phyloP scores from a whole-genome alignment of 2,329 filamentous ascomycete species.

The Alternaria arbusti region DNA sequence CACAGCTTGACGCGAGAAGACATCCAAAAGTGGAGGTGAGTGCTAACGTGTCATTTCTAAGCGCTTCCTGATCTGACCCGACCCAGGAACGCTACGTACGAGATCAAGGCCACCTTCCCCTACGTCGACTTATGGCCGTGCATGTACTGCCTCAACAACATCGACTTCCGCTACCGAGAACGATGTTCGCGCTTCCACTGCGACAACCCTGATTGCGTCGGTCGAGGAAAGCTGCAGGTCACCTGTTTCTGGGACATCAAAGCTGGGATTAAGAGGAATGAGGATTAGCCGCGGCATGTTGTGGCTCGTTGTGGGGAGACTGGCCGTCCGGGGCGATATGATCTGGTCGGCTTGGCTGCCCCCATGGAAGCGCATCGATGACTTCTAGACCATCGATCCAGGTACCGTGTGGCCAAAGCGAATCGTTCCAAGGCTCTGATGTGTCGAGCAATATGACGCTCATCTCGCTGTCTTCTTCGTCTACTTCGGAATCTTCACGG shows the following conservation, averaged over 20 bases:
- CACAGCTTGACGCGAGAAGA: neutral
- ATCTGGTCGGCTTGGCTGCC: too few relatives aligned
- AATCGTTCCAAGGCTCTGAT: neutral
- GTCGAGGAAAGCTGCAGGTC: neutral
- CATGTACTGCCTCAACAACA: slow-evolving; percentile 5
- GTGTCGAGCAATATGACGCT: neutral
- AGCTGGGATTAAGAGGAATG: neutral
- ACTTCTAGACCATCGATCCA: neutral
- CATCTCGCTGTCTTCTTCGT: neutral
- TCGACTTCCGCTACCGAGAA: neutral
- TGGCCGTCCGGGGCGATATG: neutral
- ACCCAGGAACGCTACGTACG: neutral
- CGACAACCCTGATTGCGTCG: neutral
- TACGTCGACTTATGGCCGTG: slow-evolving; percentile 4
- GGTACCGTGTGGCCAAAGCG: neutral
- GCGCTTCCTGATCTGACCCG: fast-evolving
- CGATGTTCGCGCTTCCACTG: neutral
- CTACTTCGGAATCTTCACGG: neutral
- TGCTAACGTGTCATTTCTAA: neutral
- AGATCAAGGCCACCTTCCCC: neutral
- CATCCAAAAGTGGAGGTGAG: neutral
- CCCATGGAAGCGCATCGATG: neutral
- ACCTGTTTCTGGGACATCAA: neutral
- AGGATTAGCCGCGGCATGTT: neutral
- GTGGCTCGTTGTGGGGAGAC: neutral